These are phyloP conservation scores for Allium cepa DNA, from an alignment of 106 monocot species.

Conservation along the genomic window DNA sequence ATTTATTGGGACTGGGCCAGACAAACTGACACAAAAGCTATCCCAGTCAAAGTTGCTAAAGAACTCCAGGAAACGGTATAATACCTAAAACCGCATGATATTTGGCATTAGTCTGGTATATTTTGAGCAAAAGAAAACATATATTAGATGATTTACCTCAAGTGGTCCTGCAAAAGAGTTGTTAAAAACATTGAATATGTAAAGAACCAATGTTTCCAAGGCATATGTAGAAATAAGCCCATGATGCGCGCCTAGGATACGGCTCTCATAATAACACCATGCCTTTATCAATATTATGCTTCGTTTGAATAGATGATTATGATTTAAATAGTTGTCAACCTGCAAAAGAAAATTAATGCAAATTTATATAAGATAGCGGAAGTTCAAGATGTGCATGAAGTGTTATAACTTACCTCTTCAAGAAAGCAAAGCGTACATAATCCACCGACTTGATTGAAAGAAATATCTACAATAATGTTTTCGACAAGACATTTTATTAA, in stretches of 20 bases:
- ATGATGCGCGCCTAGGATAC: slow-evolving; percentile 94
- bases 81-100: slow-evolving; percentile 43
- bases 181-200: slow-evolving; percentile 95
- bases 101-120: no score
- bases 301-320: slow-evolving; percentile 86
- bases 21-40: slow-evolving; percentile 85
- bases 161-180: slow-evolving; percentile 91
- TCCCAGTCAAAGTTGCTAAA: slow-evolving; percentile 99
- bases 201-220: slow-evolving; percentile 89
- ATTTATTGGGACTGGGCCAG: slow-evolving; percentile 55
- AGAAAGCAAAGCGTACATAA: slow-evolving; percentile 95
- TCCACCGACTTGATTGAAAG: slow-evolving; percentile 96
- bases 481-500: slow-evolving; percentile 93
- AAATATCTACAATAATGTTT: slow-evolving; percentile 95
- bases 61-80: slow-evolving; percentile 95
- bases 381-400: slow-evolving; percentile 1
- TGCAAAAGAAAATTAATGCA: slow-evolving; percentile 18
- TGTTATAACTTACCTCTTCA: slow-evolving; percentile 54
- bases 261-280: slow-evolving; percentile 95
- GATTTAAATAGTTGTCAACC: slow-evolving; percentile 71
- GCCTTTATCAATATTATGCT: slow-evolving; percentile 96
- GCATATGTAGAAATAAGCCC: slow-evolving; percentile 99
- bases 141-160: slow-evolving; percentile 54
- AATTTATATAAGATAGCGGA: not conserved
- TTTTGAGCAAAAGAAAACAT: not conserved